Evolutionary conservation across 163 green algal genomes (phyloP).

Genomic region (Chlorella variabilis): DNA sequence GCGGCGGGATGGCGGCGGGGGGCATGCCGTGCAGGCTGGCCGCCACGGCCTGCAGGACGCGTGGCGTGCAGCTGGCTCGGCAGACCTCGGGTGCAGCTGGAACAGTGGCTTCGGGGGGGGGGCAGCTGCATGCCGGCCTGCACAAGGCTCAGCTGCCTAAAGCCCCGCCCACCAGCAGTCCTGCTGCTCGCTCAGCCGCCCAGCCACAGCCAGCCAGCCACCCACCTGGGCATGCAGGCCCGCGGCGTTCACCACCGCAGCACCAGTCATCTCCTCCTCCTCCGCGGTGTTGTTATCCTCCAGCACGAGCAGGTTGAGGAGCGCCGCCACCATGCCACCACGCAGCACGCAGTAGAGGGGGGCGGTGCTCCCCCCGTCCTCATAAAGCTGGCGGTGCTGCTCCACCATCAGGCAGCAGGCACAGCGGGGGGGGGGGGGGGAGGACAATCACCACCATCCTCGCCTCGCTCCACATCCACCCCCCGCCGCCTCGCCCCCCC

Average conservation of each 20-base stretch:
- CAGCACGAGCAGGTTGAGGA: constrained; percentile 48
- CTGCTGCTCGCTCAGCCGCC: too few relatives aligned
- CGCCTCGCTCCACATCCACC: too few relatives aligned
- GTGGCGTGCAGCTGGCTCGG: background rate
- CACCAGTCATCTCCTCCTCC: constrained; percentile 38
- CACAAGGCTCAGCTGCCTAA: too few relatives aligned
- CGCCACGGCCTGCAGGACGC: constrained; percentile 53
- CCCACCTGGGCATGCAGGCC: constrained; percentile 59
- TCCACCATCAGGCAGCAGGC: constrained; percentile 49
- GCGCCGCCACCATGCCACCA: constrained; percentile 2
- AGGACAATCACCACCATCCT: background rate
- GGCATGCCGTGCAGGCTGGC: constrained; percentile 55
- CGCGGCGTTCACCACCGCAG: constrained; percentile 70
- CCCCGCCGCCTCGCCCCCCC: too few relatives aligned
- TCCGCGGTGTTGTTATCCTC: constrained; percentile 50
- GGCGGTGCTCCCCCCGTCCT: constrained; percentile 28
- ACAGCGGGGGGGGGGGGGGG: background rate
- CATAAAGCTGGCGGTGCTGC: constrained; percentile 42
- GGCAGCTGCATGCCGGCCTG: too few relatives aligned
- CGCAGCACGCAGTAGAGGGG: constrained; percentile 26
- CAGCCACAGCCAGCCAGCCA: too few relatives aligned
- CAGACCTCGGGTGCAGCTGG: too few relatives aligned
- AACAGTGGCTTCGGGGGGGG: too few relatives aligned
- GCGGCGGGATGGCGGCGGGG: constrained; percentile 52
- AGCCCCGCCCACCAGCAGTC: too few relatives aligned